Evolutionary conservation across 2,329 filamentous ascomycete genomes (phyloP).

Genomic region (Dactylonectria estremocensis): DNA sequence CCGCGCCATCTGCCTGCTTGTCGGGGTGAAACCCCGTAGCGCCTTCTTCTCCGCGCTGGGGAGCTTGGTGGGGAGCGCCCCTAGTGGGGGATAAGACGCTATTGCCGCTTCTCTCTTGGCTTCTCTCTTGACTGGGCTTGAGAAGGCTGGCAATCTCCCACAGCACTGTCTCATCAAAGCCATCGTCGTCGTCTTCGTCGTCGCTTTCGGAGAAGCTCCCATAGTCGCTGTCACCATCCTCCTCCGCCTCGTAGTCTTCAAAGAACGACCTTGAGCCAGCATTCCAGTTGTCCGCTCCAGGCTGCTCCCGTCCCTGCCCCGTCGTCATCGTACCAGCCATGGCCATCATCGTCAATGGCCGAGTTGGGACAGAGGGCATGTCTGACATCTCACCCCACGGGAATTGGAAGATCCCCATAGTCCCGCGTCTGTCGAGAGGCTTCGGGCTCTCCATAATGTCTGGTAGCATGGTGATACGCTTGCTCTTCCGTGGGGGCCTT

Average conservation of each 20-base stretch:
- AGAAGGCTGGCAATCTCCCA: slow-evolving; percentile 76
- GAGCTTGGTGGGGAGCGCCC: slow-evolving; percentile 24
- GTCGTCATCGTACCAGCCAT: slow-evolving; percentile 67
- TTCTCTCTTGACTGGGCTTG: slow-evolving; percentile 66
- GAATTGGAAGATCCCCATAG: slow-evolving; percentile 76
- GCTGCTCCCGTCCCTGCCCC: slow-evolving; percentile 15
- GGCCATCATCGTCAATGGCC: slow-evolving; percentile 58
- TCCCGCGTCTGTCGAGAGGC: slow-evolving; percentile 71
- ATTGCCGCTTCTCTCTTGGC: slow-evolving; percentile 66
- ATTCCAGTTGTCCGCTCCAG: slow-evolving; percentile 29
- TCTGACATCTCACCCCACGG: slow-evolving; percentile 77
- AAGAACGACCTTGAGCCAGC: slow-evolving; percentile 69
- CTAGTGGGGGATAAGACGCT: slow-evolving; percentile 51
- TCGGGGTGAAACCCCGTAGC: slow-evolving; percentile 37
- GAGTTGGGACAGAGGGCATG: slow-evolving; percentile 62
- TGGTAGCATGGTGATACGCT: slow-evolving; percentile 71
- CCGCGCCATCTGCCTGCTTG: slow-evolving; percentile 14
- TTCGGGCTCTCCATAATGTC: slow-evolving; percentile 76
- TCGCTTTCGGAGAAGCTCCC: slow-evolving; percentile 46
- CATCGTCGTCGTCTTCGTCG: slow-evolving; percentile 61
- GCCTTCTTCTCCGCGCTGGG: slow-evolving; percentile 30
- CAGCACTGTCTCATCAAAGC: slow-evolving; percentile 73
- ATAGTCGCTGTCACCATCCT: slow-evolving; percentile 55
- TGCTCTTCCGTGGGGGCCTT: slow-evolving; percentile 69
- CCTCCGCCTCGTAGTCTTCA: slow-evolving; percentile 72